Evolutionary conservation across 805 yeast genomes (phyloP), one percentile per base, ranked within the genome.

Genomic region (Debaryomyces tyrocola): DNA sequence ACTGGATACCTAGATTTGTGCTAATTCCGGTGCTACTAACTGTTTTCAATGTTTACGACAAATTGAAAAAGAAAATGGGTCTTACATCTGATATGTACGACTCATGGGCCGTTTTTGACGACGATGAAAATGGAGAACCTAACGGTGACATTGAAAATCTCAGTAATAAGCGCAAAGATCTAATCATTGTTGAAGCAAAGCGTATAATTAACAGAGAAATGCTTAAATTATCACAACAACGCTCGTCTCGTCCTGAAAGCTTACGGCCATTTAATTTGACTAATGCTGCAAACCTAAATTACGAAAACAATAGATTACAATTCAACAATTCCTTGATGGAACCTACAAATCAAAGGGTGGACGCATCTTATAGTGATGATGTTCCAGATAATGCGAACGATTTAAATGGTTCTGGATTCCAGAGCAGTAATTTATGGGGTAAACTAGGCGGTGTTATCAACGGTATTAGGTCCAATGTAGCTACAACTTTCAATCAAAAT

Each of bases 1-100:
- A 82, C 52, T 73, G 87, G 73, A 66, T 87, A n/a, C 96, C 96
- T 1, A 73, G 95, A 52, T 70, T 89, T 17, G 73, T 88, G 9
- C 52, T 89, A 12, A 64, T 89, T n/a, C 96, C 96, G 1, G 77
- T 88, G 6, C 52, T 79, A 1, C 62, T 89, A 37, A 79, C 91
- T 1, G 53, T 73, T 15, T 84, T 88, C 60, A 78, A 84, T 53
- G 68, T 86, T n/a, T 86, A 84, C 63, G 91, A 84, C 48, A 77
- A 71, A 49, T 51, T 86, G 15, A 83, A 80, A 54, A 55, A 61
- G 40, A 55, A 53, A 43, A 44, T 69, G 17, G 76, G 77, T 1
- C 54, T 75, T 38, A 60, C 63, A 43, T 64, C 66, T 3, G 74
- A 69, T 45, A 51, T 70, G 28, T 67, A 68, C 44, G 74, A 68